Percentiles rank a stretch among this genome's conserved stretches.
phyloP scores from a whole-genome alignment of 2,329 filamentous ascomycete genomes.

The Exophiala sp. region DNA sequence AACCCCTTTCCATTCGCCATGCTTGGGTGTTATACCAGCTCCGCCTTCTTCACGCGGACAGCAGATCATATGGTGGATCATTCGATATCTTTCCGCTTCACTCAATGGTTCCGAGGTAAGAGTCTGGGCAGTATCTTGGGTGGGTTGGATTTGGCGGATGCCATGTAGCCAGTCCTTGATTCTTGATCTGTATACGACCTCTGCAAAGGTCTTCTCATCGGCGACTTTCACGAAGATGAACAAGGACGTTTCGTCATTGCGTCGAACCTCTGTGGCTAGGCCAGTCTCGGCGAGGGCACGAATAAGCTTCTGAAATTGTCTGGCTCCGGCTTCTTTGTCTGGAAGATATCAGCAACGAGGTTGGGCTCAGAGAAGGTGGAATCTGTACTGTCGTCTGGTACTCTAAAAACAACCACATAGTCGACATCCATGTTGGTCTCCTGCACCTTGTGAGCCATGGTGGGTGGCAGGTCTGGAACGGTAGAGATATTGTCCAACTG shows the following conservation, averaged over 20 bases:
- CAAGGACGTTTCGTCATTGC: slow-evolving; percentile 69
- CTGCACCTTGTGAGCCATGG: slow-evolving; percentile 23
- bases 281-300: slow-evolving; percentile 72
- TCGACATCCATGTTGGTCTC: slow-evolving; percentile 67
- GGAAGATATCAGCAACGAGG: slow-evolving; percentile 19
- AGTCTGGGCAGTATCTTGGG: slow-evolving; percentile 65
- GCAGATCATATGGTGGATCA: slow-evolving; percentile 82
- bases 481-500: neutral
- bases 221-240: slow-evolving; percentile 80
- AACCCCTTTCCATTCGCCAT: slow-evolving; percentile 69
- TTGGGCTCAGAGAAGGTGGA: neutral
- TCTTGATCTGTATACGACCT: slow-evolving; percentile 80
- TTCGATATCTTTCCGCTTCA: slow-evolving; percentile 81
- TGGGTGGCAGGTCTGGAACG: neutral
- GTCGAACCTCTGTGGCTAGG: slow-evolving; percentile 82
- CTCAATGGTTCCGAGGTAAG: slow-evolving; percentile 73
- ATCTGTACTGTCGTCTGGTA: slow-evolving; percentile 57
- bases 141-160: slow-evolving; percentile 72
- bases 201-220: slow-evolving; percentile 68
- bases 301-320: slow-evolving; percentile 74
- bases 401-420: slow-evolving; percentile 79
- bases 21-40: slow-evolving; percentile 68
- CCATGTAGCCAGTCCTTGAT: slow-evolving; percentile 94
- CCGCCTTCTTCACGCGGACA: slow-evolving; percentile 70
- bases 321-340: slow-evolving; percentile 68